These are phyloP conservation scores for Lactarius deliciosus DNA, from an alignment of 768 basidiomycete genomes.

Conservation along the genomic window DNA sequence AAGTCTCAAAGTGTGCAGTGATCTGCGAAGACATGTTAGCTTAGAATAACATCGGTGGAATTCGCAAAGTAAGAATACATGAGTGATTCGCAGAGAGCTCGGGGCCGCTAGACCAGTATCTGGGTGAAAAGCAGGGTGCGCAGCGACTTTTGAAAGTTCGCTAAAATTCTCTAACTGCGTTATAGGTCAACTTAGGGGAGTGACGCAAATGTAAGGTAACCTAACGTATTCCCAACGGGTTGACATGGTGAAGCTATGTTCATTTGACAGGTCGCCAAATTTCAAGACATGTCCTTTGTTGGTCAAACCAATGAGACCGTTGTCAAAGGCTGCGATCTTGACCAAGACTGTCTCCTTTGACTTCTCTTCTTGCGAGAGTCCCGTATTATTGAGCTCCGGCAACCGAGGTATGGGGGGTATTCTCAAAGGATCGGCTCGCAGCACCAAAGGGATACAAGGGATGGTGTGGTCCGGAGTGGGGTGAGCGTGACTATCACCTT, in stretches of 20 bases:
- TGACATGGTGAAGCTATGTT: constrained; percentile 36
- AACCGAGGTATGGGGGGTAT: constrained; percentile 62
- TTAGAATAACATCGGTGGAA: neutral
- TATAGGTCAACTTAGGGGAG: constrained; percentile 9
- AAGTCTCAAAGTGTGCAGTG: constrained; percentile 79
- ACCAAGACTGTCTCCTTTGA: constrained; percentile 51
- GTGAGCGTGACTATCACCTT: constrained; percentile 38
- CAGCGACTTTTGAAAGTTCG: constrained; percentile 52
- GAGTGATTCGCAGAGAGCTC: constrained; percentile 63
- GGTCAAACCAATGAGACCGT: constrained; percentile 75
- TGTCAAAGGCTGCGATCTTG: constrained; percentile 78
- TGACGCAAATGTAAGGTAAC: neutral
- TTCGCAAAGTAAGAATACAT: constrained; percentile 46
- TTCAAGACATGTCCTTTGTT: constrained; percentile 75
- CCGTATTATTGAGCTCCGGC: constrained; percentile 47
- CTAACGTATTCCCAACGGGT: constrained; percentile 75
- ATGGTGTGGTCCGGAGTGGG: constrained; percentile 45
- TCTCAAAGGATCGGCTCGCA: constrained; percentile 51
- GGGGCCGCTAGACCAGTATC: constrained; percentile 38
- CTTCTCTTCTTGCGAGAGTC: constrained; percentile 30
- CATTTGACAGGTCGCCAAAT: constrained; percentile 48
- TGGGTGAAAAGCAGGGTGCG: constrained; percentile 45
- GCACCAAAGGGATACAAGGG: constrained; percentile 60
- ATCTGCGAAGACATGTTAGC: constrained; percentile 49
- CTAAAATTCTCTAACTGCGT: constrained; percentile 72